phyloP scores from a whole-genome alignment of 345 rosid genomes.

The Gossypium longicalyx region DNA sequence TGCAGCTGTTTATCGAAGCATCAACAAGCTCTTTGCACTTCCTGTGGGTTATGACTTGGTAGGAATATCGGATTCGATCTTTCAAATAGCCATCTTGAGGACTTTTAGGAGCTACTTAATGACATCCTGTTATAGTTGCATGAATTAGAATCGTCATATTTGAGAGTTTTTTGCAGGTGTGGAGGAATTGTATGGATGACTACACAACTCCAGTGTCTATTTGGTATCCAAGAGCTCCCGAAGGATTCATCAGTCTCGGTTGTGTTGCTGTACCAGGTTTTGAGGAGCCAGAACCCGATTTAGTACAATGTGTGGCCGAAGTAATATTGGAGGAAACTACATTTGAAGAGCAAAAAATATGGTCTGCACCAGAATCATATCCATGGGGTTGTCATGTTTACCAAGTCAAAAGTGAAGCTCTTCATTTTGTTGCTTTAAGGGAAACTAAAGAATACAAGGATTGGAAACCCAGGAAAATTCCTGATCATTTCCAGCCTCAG shows the following conservation, averaged over 20 bases:
- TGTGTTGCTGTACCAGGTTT: slow-evolving; percentile 65
- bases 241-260: slow-evolving; percentile 69
- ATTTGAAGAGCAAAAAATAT: slow-evolving; percentile 80
- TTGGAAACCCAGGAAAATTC: slow-evolving; percentile 71
- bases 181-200: slow-evolving; percentile 90
- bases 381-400: slow-evolving; percentile 94
- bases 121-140: not conserved
- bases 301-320: slow-evolving; percentile 63
- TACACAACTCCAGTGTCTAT: slow-evolving; percentile 63
- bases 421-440: slow-evolving; percentile 83
- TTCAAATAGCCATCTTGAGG: not conserved
- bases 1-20: slow-evolving; percentile 71
- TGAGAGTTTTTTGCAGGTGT: slow-evolving; percentile 45
- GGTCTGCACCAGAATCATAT: slow-evolving; percentile 79
- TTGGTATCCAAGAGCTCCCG: slow-evolving; percentile 94
- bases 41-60: slow-evolving; percentile 94
- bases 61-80: slow-evolving; percentile 28
- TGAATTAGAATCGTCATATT: not conserved
- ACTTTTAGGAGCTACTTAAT: not conserved
- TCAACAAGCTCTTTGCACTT: slow-evolving; percentile 45
- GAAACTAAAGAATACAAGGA: slow-evolving; percentile 52
- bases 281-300: slow-evolving; percentile 58
- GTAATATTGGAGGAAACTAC: slow-evolving; percentile 62
- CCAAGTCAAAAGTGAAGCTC: slow-evolving; percentile 83
- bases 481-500: slow-evolving; percentile 35